Base-by-base conservation (phyloP, 108 stramenopile genomes). In the Pelagomonas calceolata region DNA sequence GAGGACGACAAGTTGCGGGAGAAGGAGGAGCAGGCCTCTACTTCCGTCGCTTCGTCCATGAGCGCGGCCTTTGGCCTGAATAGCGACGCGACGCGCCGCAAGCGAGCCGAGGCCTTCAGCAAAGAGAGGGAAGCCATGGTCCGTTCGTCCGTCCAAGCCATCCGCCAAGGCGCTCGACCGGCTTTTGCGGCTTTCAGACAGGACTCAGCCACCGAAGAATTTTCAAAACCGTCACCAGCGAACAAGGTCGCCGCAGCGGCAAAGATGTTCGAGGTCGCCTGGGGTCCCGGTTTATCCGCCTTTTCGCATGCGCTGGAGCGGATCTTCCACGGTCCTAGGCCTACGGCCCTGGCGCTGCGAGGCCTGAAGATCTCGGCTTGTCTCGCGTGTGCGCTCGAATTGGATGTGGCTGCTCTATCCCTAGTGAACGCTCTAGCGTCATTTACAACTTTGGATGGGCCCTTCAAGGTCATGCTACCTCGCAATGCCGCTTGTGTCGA, bases 91-190 rank as follows among this genome's bases (percentile, higher is more conserved):
- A 17, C 14, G 14, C 21, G 10, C 7, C 51, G 51, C 7, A 17
- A 26, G 21, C 51, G 51, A 1, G 51, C 51, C 7, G 51, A 60
- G 51, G 51, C 51, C 60, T 94, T 91, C 74, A 75, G 76, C 45
- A 89, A 92, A 81, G 98, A 99, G 82, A 87, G 96, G 65, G 93
- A 93, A 65, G 89, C 91, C 66, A 96, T 99, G 79, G 82, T 97
- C 64, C 76, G 91, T 45, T 84, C 86, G 43, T 91, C 93, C 7
- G 96, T 95, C 67, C 88, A 89, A 0, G 76, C 95, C 68, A 70
- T 97, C 70, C 85, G 86, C 44, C 89, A 91, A 30, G 81, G 73
- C 69, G 63, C 67, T 15, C 80, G 77, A 36, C 68, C 45, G n/a
- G 77, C 73, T 17, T 35, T 66, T 32, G 76, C 76, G 0, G 63